Evolutionary conservation across 2,329 filamentous ascomycete genomes (phyloP).

Genomic region (Trichoderma pleuroti): DNA sequence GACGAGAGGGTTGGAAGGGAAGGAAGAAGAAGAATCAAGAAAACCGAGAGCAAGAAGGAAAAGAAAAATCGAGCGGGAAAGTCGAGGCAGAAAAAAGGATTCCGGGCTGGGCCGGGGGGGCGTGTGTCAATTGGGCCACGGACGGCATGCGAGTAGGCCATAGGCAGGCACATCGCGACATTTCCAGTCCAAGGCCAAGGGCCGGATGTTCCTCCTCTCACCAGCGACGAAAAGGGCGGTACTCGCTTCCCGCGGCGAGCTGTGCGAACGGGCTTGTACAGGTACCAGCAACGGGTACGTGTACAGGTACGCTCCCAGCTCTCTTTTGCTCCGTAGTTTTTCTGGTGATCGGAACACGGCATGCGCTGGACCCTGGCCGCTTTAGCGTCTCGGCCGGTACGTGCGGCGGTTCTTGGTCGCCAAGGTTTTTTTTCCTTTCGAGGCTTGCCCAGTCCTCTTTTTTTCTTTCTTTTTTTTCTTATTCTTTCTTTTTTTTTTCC

Average conservation of each 20-base stretch:
- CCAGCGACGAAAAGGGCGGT: neutral
- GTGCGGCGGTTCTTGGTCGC: conserved; percentile 9
- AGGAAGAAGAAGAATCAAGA: conserved; percentile 2
- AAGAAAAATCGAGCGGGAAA: conserved; percentile 1
- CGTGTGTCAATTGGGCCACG: neutral
- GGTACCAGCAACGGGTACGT: neutral
- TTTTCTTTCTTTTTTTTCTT: neutral
- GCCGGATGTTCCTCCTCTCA: neutral
- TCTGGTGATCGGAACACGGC: conserved; percentile 19
- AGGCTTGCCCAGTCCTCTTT: neutral
- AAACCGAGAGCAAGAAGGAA: neutral
- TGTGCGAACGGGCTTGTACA: neutral
- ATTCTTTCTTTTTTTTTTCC: neutral
- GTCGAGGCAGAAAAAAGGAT: conserved; percentile 9
- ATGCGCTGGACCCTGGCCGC: conserved; percentile 18
- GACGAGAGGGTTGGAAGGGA: conserved; percentile 10
- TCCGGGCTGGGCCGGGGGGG: neutral
- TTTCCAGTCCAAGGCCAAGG: neutral
- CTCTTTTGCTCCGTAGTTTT: neutral
- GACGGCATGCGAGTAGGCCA: neutral
- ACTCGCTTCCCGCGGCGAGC: conserved; percentile 7
- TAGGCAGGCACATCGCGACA: neutral
- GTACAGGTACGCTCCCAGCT: neutral
- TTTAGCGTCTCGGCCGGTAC: conserved; percentile 16
- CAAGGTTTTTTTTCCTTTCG: conserved; percentile 5